A percentile compares a stretch with the other conserved stretches of the same genome.
Conservation (phyloP, 768 basidiomycete genomes). For the Gymnopilus junonius region DNA sequence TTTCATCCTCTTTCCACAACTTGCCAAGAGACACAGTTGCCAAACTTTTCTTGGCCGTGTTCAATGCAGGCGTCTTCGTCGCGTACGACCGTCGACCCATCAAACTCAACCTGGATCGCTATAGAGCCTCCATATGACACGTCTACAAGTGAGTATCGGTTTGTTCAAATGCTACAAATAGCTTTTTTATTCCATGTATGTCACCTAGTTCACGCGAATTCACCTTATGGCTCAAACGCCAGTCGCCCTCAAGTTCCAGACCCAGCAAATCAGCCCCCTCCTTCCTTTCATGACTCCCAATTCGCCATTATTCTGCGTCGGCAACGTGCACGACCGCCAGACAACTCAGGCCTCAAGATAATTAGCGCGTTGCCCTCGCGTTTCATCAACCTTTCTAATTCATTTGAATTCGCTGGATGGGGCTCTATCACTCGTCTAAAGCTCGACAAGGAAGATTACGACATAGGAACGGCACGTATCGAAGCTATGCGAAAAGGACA, state of each 20-base stretch:
- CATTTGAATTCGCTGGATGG: slow-evolving; percentile 79
- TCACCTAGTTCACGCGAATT: neutral
- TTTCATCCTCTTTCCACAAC: too few species aligned
- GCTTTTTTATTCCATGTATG: neutral
- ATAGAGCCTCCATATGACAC: slow-evolving; percentile 11
- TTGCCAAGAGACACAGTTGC: too few species aligned
- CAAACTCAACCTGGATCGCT: slow-evolving; percentile 9
- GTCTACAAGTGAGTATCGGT: slow-evolving; percentile 1
- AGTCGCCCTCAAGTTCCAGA: neutral
- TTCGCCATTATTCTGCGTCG: slow-evolving; percentile 63
- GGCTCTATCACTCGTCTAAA: slow-evolving; percentile 54
- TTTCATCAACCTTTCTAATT: slow-evolving; percentile 62
- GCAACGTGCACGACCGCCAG: slow-evolving; percentile 53
- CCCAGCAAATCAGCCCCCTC: slow-evolving; percentile 26
- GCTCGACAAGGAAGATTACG: slow-evolving; percentile 47
- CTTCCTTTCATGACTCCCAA: slow-evolving; percentile 51
- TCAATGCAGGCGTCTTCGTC: neutral
- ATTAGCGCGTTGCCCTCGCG: slow-evolving; percentile 52
- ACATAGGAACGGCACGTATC: slow-evolving; percentile 35
- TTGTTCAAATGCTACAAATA: neutral
- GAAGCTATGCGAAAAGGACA: slow-evolving; percentile 34
- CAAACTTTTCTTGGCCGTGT: neutral
- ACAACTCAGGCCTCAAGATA: slow-evolving; percentile 46
- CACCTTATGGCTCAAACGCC: neutral
- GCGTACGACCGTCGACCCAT: neutral